These are phyloP conservation scores for Penicillium crustosum DNA, from an alignment of 2,329 filamentous ascomycete species.

Conservation along the genomic window DNA sequence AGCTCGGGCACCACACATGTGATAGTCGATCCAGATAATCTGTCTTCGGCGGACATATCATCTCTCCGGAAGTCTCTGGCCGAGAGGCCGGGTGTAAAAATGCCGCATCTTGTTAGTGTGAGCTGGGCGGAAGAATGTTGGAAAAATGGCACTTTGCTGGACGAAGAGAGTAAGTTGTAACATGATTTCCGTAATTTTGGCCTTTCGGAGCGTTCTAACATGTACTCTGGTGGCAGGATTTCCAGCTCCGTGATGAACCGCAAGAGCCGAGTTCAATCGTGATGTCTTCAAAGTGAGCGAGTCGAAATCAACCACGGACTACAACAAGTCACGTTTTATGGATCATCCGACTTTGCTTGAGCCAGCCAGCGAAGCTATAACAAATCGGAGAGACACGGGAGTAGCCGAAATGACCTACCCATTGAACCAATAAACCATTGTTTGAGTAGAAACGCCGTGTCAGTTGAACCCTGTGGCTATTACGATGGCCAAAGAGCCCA, in stretches of 20 bases:
- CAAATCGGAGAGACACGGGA: background rate
- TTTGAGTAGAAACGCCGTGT: background rate
- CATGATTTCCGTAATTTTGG: background rate
- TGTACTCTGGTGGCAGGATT: conserved; percentile 4
- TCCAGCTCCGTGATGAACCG: background rate
- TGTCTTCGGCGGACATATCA: conserved; percentile 44
- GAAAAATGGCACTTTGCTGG: conserved; percentile 72
- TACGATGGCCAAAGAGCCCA: background rate
- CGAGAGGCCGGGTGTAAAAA: conserved; percentile 36
- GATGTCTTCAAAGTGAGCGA: background rate
- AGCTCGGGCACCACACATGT: conserved; percentile 69
- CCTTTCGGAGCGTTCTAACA: background rate
- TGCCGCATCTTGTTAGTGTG: conserved; percentile 68
- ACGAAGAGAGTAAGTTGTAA: conserved; percentile 65
- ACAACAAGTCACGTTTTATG: background rate
- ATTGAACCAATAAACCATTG: no score
- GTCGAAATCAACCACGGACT: background rate
- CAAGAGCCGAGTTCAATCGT: background rate
- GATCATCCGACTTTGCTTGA: background rate
- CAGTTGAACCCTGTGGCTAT: background rate
- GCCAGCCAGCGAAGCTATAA: background rate
- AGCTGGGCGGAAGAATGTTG: conserved; percentile 80
- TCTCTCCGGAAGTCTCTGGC: conserved; percentile 34
- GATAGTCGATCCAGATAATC: conserved; percentile 56
- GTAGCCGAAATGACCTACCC: background rate